Evolutionary conservation across 345 rosid species (phyloP).

Genomic region (Brassica incana): DNA sequence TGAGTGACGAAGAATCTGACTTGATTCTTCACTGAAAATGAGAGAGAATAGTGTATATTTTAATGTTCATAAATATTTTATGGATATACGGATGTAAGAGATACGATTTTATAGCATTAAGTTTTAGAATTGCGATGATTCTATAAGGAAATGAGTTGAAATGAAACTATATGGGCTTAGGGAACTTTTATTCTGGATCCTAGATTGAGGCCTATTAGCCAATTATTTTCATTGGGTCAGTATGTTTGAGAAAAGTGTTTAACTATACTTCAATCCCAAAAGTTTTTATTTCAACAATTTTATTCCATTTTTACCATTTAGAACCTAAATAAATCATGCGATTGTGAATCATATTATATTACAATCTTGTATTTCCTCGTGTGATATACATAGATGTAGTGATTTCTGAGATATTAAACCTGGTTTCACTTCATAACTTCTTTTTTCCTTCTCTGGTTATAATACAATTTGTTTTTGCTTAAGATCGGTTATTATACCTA

Average conservation of each 20-base stretch:
- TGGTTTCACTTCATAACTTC: not conserved
- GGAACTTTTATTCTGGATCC: not conserved
- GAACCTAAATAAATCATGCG: not conserved
- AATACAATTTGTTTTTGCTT: no score
- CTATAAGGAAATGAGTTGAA: not conserved
- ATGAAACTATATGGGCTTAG: not conserved
- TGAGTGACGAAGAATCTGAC: not conserved
- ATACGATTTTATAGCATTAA: not conserved
- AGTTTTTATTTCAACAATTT: not conserved
- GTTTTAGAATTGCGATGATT: no score
- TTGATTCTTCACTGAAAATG: not conserved
- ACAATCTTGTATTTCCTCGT: not conserved
- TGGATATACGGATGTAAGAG: not conserved
- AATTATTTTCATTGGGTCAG: not conserved
- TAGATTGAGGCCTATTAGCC: constrained; percentile 5
- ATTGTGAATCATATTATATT: no score
- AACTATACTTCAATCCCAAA: not conserved
- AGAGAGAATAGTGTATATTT: not conserved
- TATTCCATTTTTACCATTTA: not conserved
- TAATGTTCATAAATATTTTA: not conserved
- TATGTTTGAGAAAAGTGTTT: not conserved
- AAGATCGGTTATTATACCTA: not conserved
- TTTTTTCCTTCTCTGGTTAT: not conserved
- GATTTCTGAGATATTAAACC: not conserved
- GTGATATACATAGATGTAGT: not conserved